Conservation (phyloP, 768 basidiomycete species). For the Psilocybe cyanescens region DNA sequence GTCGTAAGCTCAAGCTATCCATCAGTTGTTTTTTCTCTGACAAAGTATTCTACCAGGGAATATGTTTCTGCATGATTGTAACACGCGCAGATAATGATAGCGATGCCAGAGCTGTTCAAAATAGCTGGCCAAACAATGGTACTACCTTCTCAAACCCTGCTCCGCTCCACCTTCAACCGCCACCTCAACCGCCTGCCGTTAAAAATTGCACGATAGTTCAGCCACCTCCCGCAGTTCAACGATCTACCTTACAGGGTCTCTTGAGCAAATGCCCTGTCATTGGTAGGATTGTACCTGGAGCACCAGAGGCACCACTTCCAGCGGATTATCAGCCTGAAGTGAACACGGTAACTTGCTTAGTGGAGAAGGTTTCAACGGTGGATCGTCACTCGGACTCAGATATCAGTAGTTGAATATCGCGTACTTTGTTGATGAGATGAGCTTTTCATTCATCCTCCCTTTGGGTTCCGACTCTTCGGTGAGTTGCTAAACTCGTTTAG, state of each 20-base stretch:
- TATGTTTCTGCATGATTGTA: slow-evolving; percentile 2
- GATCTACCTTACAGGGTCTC: neutral
- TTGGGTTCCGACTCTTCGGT: too few relatives aligned
- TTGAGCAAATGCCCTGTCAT: neutral
- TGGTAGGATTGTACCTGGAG: neutral
- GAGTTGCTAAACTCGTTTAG: too few relatives aligned
- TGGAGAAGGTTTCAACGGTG: neutral
- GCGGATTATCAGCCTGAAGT: neutral
- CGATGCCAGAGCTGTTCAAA: too few relatives aligned
- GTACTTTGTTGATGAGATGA: too few relatives aligned
- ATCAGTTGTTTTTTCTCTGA: neutral
- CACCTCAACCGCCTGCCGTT: too few relatives aligned
- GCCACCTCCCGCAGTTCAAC: neutral
- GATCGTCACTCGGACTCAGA: neutral
- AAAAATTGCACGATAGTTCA: too few relatives aligned
- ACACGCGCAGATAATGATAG: neutral
- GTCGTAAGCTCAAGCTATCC: neutral
- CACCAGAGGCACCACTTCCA: neutral
- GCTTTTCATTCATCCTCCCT: too few relatives aligned
- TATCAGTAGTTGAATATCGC: neutral
- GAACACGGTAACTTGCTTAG: neutral
- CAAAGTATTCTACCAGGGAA: neutral
- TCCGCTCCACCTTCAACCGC: too few relatives aligned
- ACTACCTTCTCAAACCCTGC: neutral
- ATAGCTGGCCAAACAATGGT: neutral